Evolutionary conservation across 164 flowering plant species (phyloP).

Genomic region (Paratinospora sagittata): DNA sequence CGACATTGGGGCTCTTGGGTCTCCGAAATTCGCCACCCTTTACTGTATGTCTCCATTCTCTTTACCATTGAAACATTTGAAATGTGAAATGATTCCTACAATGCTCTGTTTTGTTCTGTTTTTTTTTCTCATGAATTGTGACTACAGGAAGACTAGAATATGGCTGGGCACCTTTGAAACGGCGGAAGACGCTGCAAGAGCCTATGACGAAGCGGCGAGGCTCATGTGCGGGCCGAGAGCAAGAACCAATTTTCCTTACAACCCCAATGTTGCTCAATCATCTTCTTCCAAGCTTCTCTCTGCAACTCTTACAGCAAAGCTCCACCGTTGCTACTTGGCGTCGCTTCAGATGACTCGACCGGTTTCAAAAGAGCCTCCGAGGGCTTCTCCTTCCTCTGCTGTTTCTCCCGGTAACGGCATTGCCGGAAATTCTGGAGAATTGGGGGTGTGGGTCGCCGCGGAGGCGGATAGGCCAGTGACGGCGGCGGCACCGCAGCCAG

Average conservation of each 20-base stretch:
- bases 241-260: conserved; percentile 72
- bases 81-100: too few species aligned
- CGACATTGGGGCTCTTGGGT: conserved; percentile 90
- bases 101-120: neutral
- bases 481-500: conserved; percentile 14
- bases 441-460: conserved; percentile 10
- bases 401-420: conserved; percentile 9
- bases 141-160: conserved; percentile 71
- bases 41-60: conserved; percentile 56
- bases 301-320: conserved; percentile 65
- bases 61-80: too few species aligned
- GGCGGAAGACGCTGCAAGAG: conserved; percentile 88
- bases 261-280: conserved; percentile 46
- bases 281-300: conserved; percentile 65
- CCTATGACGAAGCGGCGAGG: conserved; percentile 86
- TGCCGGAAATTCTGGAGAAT: conserved; percentile 9
- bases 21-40: conserved; percentile 78
- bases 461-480: neutral
- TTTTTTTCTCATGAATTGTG: neutral
- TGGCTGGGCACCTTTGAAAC: conserved; percentile 92
- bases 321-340: conserved; percentile 75
- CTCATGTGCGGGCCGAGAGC: conserved; percentile 92
- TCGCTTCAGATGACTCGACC: conserved; percentile 57
- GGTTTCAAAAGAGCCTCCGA: conserved; percentile 19
- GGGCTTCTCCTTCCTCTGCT: conserved; percentile 14